Conservation (phyloP, 148 eudicot genomes). For the Tetragonia tetragonoides region DNA sequence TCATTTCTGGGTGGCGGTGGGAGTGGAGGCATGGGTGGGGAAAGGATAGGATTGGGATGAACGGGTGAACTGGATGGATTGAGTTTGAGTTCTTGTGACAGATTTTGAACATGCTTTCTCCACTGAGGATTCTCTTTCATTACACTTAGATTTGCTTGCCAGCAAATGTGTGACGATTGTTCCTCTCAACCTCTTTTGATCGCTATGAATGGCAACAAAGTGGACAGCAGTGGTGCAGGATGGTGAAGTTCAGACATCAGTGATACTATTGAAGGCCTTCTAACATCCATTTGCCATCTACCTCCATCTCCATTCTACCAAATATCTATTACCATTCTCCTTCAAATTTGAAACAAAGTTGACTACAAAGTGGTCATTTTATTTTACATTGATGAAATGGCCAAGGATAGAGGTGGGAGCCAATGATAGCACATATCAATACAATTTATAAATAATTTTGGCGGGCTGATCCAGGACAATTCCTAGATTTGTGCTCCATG, state of each 20-base stretch:
- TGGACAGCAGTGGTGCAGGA: neutral
- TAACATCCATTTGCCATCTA: no score
- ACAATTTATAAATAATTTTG: neutral
- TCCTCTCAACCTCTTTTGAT: neutral
- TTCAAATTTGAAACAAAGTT: no score
- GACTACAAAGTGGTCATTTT: neutral
- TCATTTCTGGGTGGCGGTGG: neutral
- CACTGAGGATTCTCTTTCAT: neutral
- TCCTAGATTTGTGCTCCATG: neutral
- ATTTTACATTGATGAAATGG: neutral
- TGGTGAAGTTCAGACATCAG: neutral
- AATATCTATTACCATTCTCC: no score
- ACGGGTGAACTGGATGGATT: no score
- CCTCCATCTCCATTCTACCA: no score
- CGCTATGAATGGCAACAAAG: no score
- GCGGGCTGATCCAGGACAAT: neutral
- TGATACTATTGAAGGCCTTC: no score
- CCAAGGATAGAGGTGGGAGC: neutral
- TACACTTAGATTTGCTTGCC: neutral
- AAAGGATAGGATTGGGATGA: neutral
- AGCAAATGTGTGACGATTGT: neutral
- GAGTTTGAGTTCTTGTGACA: no score
- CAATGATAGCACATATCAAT: neutral
- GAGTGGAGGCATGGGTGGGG: no score
- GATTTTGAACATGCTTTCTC: neutral